Percentiles rank a stretch among this genome's conserved stretches.
phyloP scores from a whole-genome alignment of 2,329 filamentous ascomycete genomes.

The Aspergillus bombycis region DNA sequence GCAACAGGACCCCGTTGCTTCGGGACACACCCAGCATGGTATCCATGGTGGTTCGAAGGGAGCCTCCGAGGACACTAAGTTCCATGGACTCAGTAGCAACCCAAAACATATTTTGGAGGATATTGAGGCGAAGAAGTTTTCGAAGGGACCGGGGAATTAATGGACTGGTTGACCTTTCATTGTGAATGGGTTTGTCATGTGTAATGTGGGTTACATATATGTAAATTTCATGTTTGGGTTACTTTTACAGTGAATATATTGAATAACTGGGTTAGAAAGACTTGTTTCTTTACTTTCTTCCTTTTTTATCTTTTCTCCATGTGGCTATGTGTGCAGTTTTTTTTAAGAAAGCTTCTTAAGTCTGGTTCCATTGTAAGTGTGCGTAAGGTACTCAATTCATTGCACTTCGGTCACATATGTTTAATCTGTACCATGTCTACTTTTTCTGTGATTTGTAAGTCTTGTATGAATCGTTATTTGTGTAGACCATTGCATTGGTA shows the following conservation, averaged over 20 bases:
- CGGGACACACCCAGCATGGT: slow-evolving; percentile 54
- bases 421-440: background rate
- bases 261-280: background rate
- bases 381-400: background rate
- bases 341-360: too few species aligned
- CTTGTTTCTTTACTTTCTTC: background rate
- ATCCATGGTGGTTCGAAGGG: slow-evolving; percentile 37
- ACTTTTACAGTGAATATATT: background rate
- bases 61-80: slow-evolving; percentile 29
- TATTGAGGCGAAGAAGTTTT: slow-evolving; percentile 40
- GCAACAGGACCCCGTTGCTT: slow-evolving; percentile 60
- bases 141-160: slow-evolving; percentile 18
- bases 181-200: background rate
- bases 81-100: slow-evolving; percentile 41
- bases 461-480: too few species aligned
- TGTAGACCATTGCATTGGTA: background rate
- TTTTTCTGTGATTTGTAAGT: background rate
- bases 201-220: background rate
- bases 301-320: background rate
- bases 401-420: background rate
- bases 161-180: background rate
- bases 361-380: background rate
- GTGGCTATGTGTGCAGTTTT: background rate
- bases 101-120: slow-evolving; percentile 45
- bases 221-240: background rate